Evolutionary conservation across 768 basidiomycete genomes (phyloP).

Genomic region (Serendipita vermifera): DNA sequence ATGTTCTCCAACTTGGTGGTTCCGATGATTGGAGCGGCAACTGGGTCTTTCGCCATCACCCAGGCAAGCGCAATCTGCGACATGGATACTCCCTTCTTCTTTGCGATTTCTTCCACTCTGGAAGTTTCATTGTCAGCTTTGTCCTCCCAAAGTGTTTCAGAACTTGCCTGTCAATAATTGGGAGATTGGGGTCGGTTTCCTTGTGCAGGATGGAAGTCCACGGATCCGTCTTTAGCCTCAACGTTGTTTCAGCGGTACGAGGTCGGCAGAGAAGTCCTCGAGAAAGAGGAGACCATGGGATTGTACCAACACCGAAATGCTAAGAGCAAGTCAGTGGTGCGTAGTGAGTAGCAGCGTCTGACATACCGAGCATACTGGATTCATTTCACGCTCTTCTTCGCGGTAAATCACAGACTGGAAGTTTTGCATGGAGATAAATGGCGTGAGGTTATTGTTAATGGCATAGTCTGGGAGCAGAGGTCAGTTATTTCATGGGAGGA

Average conservation of each 20-base stretch:
- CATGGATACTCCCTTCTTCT: conserved; percentile 28
- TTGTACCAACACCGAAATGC: conserved; percentile 32
- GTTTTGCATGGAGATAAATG: conserved; percentile 15
- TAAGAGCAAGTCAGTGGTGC: conserved; percentile 13
- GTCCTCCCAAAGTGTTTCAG: conserved; percentile 24
- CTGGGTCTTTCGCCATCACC: conserved; percentile 23
- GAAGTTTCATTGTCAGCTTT: conserved; percentile 22
- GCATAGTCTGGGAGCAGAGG: conserved; percentile 24
- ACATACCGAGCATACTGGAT: conserved; percentile 10
- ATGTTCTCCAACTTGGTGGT: conserved; percentile 40
- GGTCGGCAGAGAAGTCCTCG: conserved; percentile 28
- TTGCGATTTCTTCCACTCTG: conserved; percentile 31
- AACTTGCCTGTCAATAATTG: conserved; percentile 10
- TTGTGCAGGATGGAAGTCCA: not conserved
- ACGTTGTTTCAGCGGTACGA: conserved; percentile 6
- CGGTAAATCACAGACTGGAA: conserved; percentile 16
- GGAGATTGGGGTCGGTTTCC: conserved; percentile 3
- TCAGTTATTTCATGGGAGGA: not conserved
- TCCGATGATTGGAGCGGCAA: conserved; percentile 49
- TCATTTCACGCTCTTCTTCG: conserved; percentile 17
- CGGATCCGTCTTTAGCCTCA: not conserved
- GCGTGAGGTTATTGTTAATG: conserved; percentile 27
- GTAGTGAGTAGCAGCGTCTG: not conserved
- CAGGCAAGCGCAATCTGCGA: conserved; percentile 33
- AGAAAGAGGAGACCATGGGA: conserved; percentile 35